Conservation (phyloP, 2,329 filamentous ascomycete species). For the Harringtonia lauricola region DNA sequence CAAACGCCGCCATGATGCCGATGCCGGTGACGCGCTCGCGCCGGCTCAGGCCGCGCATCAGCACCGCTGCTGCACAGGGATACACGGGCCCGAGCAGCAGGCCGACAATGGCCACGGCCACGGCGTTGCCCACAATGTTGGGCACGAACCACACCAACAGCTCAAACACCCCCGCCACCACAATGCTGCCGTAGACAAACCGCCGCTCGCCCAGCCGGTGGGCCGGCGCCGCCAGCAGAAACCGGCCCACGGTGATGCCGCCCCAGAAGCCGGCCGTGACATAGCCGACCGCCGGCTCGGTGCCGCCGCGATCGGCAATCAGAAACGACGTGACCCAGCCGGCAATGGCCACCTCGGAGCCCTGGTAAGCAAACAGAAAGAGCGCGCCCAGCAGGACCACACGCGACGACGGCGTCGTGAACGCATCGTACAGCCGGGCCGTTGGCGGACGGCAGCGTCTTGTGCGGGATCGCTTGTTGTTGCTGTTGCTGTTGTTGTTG, state of each 20-base stretch:
- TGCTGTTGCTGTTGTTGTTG: too few relatives aligned
- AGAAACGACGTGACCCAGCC: constrained; percentile 84
- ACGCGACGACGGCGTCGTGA: constrained; percentile 36
- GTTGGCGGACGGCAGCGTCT: not conserved
- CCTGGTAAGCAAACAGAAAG: constrained; percentile 82
- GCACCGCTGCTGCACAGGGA: constrained; percentile 57
- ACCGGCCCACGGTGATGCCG: constrained; percentile 67
- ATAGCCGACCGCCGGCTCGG: constrained; percentile 64
- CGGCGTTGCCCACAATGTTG: constrained; percentile 60
- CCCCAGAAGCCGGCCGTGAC: constrained; percentile 63
- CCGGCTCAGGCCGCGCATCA: constrained; percentile 47
- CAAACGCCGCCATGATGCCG: constrained; percentile 58
- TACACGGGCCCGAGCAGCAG: constrained; percentile 70
- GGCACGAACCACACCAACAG: constrained; percentile 71
- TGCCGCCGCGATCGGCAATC: constrained; percentile 58
- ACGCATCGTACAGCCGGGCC: constrained; percentile 28
- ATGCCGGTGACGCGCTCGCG: constrained; percentile 52
- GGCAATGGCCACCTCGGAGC: constrained; percentile 71
- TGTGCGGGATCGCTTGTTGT: too few relatives aligned
- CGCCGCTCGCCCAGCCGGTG: constrained; percentile 58
- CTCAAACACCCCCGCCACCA: constrained; percentile 56
- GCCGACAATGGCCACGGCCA: constrained; percentile 59
- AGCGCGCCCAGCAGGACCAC: constrained; percentile 63
- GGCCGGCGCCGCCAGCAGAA: constrained; percentile 56
- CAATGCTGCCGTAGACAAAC: constrained; percentile 53